Percentiles rank a stretch among this genome's conserved stretches.
Conservation (phyloP, 75 land plant genomes). For the Pinus taeda region DNA sequence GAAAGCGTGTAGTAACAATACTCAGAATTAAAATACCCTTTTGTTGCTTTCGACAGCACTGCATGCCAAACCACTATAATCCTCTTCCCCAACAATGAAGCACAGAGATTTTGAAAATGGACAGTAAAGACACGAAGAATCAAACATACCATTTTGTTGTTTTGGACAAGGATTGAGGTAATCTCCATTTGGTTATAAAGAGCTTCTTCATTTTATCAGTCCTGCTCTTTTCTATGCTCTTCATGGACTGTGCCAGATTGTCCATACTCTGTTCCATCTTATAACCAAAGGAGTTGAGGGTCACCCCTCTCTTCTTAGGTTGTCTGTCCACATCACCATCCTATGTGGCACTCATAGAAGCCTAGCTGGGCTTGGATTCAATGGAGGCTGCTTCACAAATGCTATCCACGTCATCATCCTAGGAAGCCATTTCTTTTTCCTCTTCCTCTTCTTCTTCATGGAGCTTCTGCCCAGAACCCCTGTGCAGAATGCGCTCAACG, state of each 20-base stretch:
- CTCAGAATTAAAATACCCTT: too few species aligned
- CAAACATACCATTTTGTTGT: conserved; percentile 9
- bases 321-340: conserved; percentile 4
- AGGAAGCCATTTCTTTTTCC: not conserved
- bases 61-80: not conserved
- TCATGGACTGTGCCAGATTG: conserved; percentile 7
- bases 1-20: not conserved
- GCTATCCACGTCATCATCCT: conserved; percentile 10
- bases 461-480: conserved; percentile 7
- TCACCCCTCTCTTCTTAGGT: conserved; percentile 8
- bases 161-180: not conserved
- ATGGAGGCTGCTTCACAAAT: conserved; percentile 8
- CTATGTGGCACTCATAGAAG: conserved; percentile 7
- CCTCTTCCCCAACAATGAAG: not conserved
- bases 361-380: conserved; percentile 3
- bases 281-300: conserved; percentile 1
- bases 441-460: conserved; percentile 6
- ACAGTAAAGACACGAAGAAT: not conserved
- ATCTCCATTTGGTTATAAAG: conserved; percentile 5
- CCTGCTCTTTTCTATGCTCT: conserved; percentile 2
- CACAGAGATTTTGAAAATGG: not conserved
- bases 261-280: conserved; percentile 5
- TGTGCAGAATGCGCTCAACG: conserved; percentile 6
- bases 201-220: conserved; percentile 8
- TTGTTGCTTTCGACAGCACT: not conserved